phyloP scores from a whole-genome alignment of 2,329 filamentous ascomycete species.

The Cytospora schulzeri region DNA sequence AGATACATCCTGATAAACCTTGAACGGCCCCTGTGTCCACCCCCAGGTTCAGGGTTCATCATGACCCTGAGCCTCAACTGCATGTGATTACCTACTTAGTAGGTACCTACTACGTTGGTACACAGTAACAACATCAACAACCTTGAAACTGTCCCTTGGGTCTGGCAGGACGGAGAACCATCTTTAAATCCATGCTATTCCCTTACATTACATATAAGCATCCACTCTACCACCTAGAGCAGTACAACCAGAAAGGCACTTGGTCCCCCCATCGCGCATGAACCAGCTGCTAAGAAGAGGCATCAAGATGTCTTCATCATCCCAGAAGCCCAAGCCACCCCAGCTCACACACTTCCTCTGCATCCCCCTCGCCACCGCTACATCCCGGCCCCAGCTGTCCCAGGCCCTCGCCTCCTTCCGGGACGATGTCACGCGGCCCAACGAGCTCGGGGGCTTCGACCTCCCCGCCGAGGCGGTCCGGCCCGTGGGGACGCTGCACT shows the following conservation, averaged over 20 bases:
- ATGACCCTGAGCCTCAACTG: neutral
- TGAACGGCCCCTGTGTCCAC: neutral
- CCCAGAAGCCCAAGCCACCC: conserved; percentile 38
- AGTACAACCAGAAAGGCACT: neutral
- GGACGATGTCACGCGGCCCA: conserved; percentile 51
- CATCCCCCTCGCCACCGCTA: conserved; percentile 67
- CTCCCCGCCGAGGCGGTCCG: conserved; percentile 70
- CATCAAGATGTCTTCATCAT: conserved; percentile 40
- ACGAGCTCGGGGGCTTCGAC: conserved; percentile 43
- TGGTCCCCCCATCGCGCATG: neutral
- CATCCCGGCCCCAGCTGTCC: conserved; percentile 67
- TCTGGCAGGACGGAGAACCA: neutral
- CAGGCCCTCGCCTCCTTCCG: conserved; percentile 63
- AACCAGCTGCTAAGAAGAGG: conserved; percentile 11
- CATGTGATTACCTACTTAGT: neutral
- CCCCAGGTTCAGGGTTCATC: conserved; percentile 3
- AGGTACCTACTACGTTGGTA: no score
- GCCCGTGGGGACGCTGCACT: conserved; percentile 77
- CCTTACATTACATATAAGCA: no score
- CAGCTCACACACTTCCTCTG: conserved; percentile 74
- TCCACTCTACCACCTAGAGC: neutral
- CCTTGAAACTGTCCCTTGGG: neutral
- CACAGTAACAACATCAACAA: neutral
- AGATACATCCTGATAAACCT: neutral
- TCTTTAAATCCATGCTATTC: neutral